phyloP scores from a whole-genome alignment of 495 filamentous ascomycete genomes.

The Cercophora samala region DNA sequence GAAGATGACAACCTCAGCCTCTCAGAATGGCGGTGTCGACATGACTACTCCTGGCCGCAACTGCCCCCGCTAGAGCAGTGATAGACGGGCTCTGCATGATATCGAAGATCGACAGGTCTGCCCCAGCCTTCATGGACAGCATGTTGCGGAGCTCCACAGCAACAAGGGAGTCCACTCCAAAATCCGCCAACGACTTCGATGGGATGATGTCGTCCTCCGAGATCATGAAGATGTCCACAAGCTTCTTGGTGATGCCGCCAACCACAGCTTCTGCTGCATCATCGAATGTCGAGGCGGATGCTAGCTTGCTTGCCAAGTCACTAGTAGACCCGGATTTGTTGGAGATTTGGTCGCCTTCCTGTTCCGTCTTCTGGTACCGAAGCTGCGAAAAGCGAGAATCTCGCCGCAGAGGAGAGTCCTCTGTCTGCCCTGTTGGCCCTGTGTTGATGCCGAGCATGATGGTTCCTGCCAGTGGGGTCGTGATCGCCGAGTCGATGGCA shows the following conservation, averaged over 20 bases:
- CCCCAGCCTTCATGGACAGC: slow-evolving; percentile 33
- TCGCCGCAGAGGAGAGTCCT: slow-evolving; percentile 10
- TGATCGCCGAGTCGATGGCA: slow-evolving; percentile 27
- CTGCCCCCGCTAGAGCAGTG: slow-evolving; percentile 23
- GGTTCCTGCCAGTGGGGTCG: slow-evolving; percentile 23
- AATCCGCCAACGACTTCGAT: slow-evolving; percentile 28
- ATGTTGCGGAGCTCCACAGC: slow-evolving; percentile 49
- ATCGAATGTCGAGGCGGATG: slow-evolving; percentile 12
- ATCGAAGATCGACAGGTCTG: slow-evolving; percentile 42
- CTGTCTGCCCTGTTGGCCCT: slow-evolving; percentile 17
- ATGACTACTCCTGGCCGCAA: slow-evolving; percentile 24
- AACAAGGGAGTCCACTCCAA: slow-evolving; percentile 48
- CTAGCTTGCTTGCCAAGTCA: slow-evolving; percentile 19
- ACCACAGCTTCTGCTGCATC: slow-evolving; percentile 13
- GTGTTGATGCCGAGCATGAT: slow-evolving; percentile 28
- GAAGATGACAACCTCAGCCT: not conserved
- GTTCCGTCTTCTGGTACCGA: slow-evolving; percentile 17
- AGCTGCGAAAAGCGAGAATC: slow-evolving; percentile 26
- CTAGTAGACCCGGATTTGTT: not conserved
- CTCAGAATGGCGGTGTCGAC: slow-evolving; percentile 4
- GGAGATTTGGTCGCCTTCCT: not conserved
- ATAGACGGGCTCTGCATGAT: slow-evolving; percentile 42
- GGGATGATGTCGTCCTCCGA: slow-evolving; percentile 33
- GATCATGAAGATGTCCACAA: slow-evolving; percentile 38
- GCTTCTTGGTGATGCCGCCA: slow-evolving; percentile 26